These are phyloP conservation scores for Singerocomus rubriflavus DNA, from an alignment of 1,284 basidiomycete species.

Conservation along the genomic window DNA sequence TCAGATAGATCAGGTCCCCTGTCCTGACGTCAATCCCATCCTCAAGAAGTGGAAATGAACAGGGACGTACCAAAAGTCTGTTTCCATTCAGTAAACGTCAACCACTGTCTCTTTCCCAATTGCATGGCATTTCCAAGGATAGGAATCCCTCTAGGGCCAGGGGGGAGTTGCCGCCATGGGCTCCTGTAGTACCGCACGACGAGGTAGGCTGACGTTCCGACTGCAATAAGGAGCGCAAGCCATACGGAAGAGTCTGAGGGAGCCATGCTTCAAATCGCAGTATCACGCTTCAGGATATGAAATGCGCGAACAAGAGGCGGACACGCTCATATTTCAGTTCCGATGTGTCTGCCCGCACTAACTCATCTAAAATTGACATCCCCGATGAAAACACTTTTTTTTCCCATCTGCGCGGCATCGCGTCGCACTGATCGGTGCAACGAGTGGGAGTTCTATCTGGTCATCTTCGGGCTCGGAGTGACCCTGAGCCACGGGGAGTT, in stretches of 20 bases:
- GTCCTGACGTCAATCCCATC: neutral
- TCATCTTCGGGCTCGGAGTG: too few relatives aligned
- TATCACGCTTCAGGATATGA: too few relatives aligned
- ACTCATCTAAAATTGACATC: neutral
- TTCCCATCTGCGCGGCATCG: neutral
- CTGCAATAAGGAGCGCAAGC: neutral
- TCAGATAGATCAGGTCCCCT: neutral
- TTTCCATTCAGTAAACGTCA: conserved; percentile 2
- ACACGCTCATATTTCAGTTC: neutral
- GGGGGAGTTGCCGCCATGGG: neutral
- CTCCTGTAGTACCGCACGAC: neutral
- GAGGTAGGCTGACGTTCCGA: neutral
- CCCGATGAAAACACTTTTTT: too few relatives aligned
- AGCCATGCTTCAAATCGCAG: neutral
- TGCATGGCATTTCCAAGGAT: conserved; percentile 3
- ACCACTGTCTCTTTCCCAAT: neutral
- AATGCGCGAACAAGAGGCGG: neutral
- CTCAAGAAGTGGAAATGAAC: neutral
- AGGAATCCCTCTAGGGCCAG: neutral
- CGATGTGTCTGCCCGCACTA: neutral
- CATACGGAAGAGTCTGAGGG: neutral
- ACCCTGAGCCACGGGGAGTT: neutral
- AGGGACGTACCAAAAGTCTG: neutral
- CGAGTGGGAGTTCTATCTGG: neutral
- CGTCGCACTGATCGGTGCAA: neutral